Evolutionary conservation across 106 monocot genomes (phyloP), one percentile per base, ranked within the genome.

Genomic region (Acanthochlamys bracteata): DNA sequence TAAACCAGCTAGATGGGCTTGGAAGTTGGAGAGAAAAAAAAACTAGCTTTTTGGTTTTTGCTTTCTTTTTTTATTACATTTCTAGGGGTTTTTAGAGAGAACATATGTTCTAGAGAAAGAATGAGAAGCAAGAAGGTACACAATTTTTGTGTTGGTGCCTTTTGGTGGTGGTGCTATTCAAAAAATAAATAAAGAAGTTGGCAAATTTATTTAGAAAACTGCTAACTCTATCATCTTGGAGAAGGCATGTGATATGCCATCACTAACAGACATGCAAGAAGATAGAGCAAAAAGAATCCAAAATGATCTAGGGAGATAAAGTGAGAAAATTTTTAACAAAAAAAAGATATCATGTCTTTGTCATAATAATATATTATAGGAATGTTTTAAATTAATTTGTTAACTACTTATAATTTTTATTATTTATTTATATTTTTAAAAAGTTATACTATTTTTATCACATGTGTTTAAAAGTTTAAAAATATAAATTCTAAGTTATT

Each of bases 51-150:
- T 46, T 46, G 14, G 14, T 8, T 8, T 8, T 51, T 61, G 19
- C 33, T 6, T 33, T 33, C 33, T 33, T 41, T 23, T 72, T 72
- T 55, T 43, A 21, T 43, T 42, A 13, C 22, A 49, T 69, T 20
- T 55, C 55, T 72, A 72, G 71, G 71, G 71, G 63, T 72, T 63
- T 1, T 55, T 45, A 39, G 58, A 45, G 42, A 46, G 42, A 26
- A 55, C 4, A 20, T 17, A 49, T 33, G 33, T 1, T 33, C 33
- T 33, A 33, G 60, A 7, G 47, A 39, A 40, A n/a, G 71, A 62
- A 61, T 59, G 69, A 62, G 71, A 71, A 71, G 43, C 62, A 53
- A 63, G 24, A 58, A 42, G 59, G 16, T 43, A 58, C 45, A 51
- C 51, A 51, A n/a, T n/a, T n/a, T n/a, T n/a, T n/a, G n/a, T n/a